These are phyloP conservation scores for Sideroxylon spinosum DNA, from an alignment of 179 eudicot genomes.

Conservation along the genomic window DNA sequence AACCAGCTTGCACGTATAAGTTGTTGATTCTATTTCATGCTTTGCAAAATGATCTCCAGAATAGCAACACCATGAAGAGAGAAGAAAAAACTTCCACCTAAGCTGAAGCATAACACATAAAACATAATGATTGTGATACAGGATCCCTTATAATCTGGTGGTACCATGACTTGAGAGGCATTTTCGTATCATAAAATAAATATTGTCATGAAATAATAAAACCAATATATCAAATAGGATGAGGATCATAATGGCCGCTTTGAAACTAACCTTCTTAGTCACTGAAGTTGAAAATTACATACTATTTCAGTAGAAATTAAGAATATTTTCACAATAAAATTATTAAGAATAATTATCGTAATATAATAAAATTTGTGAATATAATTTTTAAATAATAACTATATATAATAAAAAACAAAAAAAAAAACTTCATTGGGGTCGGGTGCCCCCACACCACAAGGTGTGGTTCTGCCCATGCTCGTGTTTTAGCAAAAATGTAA, in stretches of 20 bases:
- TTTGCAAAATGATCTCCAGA: not conserved
- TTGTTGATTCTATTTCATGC: not conserved
- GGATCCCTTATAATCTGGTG: not conserved
- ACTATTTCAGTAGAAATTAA: too few relatives aligned
- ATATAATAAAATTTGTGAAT: too few relatives aligned
- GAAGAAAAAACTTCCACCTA: too few relatives aligned
- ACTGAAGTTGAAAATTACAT: too few relatives aligned
- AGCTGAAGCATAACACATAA: too few relatives aligned
- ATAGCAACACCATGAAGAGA: not conserved
- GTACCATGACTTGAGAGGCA: not conserved
- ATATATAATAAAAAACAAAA: too few relatives aligned
- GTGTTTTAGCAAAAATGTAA: not conserved
- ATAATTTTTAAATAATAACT: not conserved
- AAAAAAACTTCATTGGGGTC: too few relatives aligned
- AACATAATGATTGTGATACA: not conserved
- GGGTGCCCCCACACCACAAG: too few relatives aligned
- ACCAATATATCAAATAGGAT: not conserved
- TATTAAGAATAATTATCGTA: too few relatives aligned
- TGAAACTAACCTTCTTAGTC: too few relatives aligned
- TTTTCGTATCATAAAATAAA: not conserved
- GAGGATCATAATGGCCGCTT: not conserved
- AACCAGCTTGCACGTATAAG: not conserved
- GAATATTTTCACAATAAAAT: too few relatives aligned
- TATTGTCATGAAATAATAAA: not conserved
- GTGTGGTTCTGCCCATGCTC: not conserved